Evolutionary conservation across 441 rosid species (phyloP), one percentile per base, ranked within the genome.

Genomic region (Eruca vesicaria): DNA sequence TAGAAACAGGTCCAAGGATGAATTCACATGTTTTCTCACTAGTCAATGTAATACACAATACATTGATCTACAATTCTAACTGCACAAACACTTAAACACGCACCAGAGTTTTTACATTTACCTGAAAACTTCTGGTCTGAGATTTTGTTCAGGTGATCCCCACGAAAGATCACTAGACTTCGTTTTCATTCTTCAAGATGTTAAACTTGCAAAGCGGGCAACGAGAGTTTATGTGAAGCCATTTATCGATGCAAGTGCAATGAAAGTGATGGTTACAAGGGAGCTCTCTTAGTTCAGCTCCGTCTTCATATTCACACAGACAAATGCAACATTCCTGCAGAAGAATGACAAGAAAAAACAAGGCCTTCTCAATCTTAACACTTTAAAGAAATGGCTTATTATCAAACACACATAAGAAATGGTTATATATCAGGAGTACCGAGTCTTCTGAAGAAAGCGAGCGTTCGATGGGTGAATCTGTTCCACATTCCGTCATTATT

Each of bases 121-220:
- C 50, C 73, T 72, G 21, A 21, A 72, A 3, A 31, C 69, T 41
- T 69, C 76, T 76, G 71, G 56, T 41, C 7, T 66, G 58, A 9
- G 7, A 9, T 3, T 4, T 69, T 32, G 79, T 53, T 52, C 29
- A 7, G 19, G 8, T 50, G 52, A 69, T 63, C 69, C 3, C 69
- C 62, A 36, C 11, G 23, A 8, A 41, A 6, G 43, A 43, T 61
- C 33, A 56, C 82, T 92, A 92, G 61, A 85, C 93, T 63, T 90
- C 97, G 72, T 85, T 88, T 68, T 41, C 79, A 5, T 72, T 87
- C 96, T 90, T 96, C 85, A 89, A 80, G 81, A 93, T 90, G 80
- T 90, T 88, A 75, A 90, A 91, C 86, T 91, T 96, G 93, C 99
- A 96, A 64, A 96, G 97, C 12, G 98, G 99, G 35, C 99, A 96